A percentile compares a stretch with the other conserved stretches of the same genome.
Conservation (phyloP, 2,329 filamentous ascomycete genomes). For the Plectosphaerella sp. region DNA sequence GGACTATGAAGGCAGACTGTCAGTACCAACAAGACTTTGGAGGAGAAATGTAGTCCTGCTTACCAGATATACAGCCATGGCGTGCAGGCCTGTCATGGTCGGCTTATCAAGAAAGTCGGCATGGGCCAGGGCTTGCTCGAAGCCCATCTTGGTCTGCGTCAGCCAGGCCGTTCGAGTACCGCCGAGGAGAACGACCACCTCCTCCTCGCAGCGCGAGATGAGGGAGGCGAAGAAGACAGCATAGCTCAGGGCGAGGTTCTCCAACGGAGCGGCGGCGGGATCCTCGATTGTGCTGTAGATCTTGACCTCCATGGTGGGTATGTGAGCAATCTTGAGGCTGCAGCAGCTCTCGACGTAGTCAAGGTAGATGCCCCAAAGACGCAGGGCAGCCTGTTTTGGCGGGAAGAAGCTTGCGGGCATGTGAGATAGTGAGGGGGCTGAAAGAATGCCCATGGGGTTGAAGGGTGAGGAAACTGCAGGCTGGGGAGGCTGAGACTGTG, state of each 20-base stretch:
- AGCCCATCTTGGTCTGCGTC: conserved; percentile 21
- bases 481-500: neutral
- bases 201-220: conserved; percentile 29
- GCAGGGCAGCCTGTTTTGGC: conserved; percentile 17
- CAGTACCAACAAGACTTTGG: neutral
- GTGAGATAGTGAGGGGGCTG: conserved; percentile 13
- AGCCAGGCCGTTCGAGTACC: conserved; percentile 18
- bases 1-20: conserved; percentile 15
- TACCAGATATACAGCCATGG: conserved; percentile 32
- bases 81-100: conserved; percentile 27
- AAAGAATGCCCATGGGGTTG: conserved; percentile 27
- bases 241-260: conserved; percentile 33
- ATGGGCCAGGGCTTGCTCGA: conserved; percentile 32
- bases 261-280: conserved; percentile 17
- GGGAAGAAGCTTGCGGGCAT: conserved; percentile 17
- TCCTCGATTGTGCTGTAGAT: conserved; percentile 25
- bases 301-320: conserved; percentile 23
- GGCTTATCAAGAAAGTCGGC: conserved; percentile 35
- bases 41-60: neutral
- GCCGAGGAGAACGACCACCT: conserved; percentile 23
- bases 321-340: conserved; percentile 18
- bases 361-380: conserved; percentile 23
- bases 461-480: conserved; percentile 15
- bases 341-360: conserved; percentile 22
- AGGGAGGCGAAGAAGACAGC: conserved; percentile 46